A percentile compares a stretch with the other conserved stretches of the same genome.
Conservation (phyloP, 129 eudicot genomes). For the Centella asiatica region DNA sequence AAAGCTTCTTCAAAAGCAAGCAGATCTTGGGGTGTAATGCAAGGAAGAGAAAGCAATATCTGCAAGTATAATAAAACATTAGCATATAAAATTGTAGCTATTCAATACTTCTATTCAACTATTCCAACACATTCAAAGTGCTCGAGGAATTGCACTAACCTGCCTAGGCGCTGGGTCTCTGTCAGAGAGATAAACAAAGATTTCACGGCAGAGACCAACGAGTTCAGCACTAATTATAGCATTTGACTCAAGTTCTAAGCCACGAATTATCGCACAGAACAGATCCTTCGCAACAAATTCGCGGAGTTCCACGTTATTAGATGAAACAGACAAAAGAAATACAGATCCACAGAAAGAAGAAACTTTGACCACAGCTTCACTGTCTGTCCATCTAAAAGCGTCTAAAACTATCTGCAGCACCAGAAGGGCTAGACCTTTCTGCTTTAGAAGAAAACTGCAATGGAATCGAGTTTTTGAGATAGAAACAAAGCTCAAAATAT, state of each 20-base stretch:
- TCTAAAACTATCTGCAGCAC: conserved; percentile 62
- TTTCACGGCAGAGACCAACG: conserved; percentile 76
- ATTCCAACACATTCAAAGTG: not conserved
- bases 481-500: not conserved
- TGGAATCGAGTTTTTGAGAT: conserved; percentile 1
- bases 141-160: conserved; percentile 33
- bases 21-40: conserved; percentile 65
- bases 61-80: conserved; percentile 15
- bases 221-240: conserved; percentile 57
- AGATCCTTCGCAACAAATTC: conserved; percentile 77
- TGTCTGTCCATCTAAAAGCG: conserved; percentile 82
- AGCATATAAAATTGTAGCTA: not conserved
- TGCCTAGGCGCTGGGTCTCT: conserved; percentile 79
- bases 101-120: not conserved
- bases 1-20: conserved; percentile 86
- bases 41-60: conserved; percentile 84
- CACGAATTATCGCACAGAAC: conserved; percentile 68
- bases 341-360: conserved; percentile 63
- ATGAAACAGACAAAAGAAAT: conserved; percentile 49
- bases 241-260: conserved; percentile 76
- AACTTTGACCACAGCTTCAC: conserved; percentile 63
- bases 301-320: conserved; percentile 58
- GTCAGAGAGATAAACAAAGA: conserved; percentile 54
- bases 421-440: conserved; percentile 61
- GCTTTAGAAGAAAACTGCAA: conserved; percentile 65